phyloP scores from a whole-genome alignment of 2,329 filamentous ascomycete genomes.

The Mariannaea sp. region DNA sequence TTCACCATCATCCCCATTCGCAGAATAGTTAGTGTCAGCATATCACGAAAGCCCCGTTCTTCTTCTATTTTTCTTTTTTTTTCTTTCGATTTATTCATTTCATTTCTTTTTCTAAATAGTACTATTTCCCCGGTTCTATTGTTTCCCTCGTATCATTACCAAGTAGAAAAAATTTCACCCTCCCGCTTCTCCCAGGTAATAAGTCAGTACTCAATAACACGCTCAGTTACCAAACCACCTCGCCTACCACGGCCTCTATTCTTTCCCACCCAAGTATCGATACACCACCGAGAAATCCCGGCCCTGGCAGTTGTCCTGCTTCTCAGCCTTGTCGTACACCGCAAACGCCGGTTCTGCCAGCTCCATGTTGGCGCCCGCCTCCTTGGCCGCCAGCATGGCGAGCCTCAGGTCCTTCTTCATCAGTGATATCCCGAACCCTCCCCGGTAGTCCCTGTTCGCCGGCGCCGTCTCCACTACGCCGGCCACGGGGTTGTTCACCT shows the following conservation, averaged over 20 bases:
- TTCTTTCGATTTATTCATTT: too few relatives aligned
- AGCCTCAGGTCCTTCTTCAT: constrained; percentile 82
- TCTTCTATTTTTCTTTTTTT: too few relatives aligned
- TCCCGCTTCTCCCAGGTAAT: too few relatives aligned
- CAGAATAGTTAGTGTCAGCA: too few relatives aligned
- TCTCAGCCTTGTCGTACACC: constrained; percentile 71
- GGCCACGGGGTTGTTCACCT: constrained; percentile 92
- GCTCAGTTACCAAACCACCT: too few relatives aligned
- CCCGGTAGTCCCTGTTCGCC: constrained; percentile 74
- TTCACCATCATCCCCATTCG: too few relatives aligned
- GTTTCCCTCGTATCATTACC: too few relatives aligned
- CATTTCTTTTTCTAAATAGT: too few relatives aligned
- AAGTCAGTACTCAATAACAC: too few relatives aligned
- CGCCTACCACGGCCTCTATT: constrained; percentile 33
- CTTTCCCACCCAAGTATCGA: constrained; percentile 66
- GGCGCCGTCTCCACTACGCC: constrained; percentile 80
- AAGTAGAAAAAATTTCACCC: too few relatives aligned
- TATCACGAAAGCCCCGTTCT: too few relatives aligned
- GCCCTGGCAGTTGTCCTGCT: constrained; percentile 64
- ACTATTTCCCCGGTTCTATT: too few relatives aligned
- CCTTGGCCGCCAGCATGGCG: constrained; percentile 72
- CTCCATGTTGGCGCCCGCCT: constrained; percentile 68
- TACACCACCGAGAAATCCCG: constrained; percentile 85
- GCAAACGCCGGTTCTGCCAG: constrained; percentile 65
- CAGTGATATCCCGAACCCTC: constrained; percentile 76